These are phyloP conservation scores for Blumeria hordei DNA, from an alignment of 2,329 filamentous ascomycete genomes.

Conservation along the genomic window DNA sequence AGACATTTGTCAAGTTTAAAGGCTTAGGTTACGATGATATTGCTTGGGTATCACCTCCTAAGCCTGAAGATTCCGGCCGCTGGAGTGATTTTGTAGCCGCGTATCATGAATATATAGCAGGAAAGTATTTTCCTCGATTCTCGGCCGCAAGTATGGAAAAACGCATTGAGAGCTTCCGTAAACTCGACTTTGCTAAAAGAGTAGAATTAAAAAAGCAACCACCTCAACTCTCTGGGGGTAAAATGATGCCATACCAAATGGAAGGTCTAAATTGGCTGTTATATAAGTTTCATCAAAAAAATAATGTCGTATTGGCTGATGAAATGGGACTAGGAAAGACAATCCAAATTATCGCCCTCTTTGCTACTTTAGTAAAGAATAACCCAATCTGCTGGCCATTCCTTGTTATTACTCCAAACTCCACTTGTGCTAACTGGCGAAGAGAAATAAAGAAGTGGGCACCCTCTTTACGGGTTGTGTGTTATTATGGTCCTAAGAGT, in stretches of 20 bases:
- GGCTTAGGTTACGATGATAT: slow-evolving; percentile 75
- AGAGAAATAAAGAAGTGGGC: slow-evolving; percentile 90
- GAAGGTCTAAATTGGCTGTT: slow-evolving; percentile 91
- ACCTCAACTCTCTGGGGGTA: slow-evolving; percentile 44
- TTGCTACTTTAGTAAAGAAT: slow-evolving; percentile 47
- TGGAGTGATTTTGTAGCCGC: slow-evolving; percentile 64
- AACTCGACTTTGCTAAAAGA: slow-evolving; percentile 36
- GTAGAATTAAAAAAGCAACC: slow-evolving; percentile 52
- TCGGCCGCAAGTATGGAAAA: slow-evolving; percentile 35
- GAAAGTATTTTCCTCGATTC: slow-evolving; percentile 40
- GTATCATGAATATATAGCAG: slow-evolving; percentile 66
- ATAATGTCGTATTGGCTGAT: slow-evolving; percentile 80
- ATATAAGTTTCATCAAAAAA: slow-evolving; percentile 60
- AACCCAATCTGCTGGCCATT: slow-evolving; percentile 65
- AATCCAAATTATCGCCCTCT: slow-evolving; percentile 67
- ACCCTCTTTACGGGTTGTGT: slow-evolving; percentile 65
- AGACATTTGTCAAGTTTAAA: slow-evolving; percentile 73
- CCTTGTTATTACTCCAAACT: slow-evolving; percentile 77
- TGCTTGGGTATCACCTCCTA: slow-evolving; percentile 70
- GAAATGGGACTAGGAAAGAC: slow-evolving; percentile 98
- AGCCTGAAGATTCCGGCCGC: slow-evolving; percentile 31
- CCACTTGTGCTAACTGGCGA: slow-evolving; percentile 93
- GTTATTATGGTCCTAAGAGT: slow-evolving; percentile 60
- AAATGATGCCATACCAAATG: slow-evolving; percentile 81
- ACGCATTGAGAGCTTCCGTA: slow-evolving; percentile 43